A percentile compares a stretch with the other conserved stretches of the same genome.
phyloP scores from a whole-genome alignment of 192 early-diverging fungal genomes.

The Coemansia interrupta region DNA sequence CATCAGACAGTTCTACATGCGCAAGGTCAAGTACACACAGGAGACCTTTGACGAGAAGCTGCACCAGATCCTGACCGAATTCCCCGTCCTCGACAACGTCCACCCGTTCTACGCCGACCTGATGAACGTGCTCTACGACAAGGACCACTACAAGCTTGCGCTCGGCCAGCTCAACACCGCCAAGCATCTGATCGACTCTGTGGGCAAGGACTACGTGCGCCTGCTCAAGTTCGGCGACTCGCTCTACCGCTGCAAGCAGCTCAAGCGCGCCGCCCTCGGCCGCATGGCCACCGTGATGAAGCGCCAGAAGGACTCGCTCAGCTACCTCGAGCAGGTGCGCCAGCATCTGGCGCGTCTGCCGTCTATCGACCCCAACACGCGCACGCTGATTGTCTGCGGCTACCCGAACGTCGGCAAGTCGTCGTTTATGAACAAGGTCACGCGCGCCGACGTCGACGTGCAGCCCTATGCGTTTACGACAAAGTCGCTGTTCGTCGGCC shows the following conservation, averaged over 20 bases:
- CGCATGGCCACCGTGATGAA: slow-evolving; percentile 99
- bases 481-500: slow-evolving; percentile 99
- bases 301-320: slow-evolving; percentile 94
- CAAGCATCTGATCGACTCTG: slow-evolving; percentile 91
- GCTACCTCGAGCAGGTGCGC: slow-evolving; percentile 97
- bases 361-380: slow-evolving; percentile 99
- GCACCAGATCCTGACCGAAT: slow-evolving; percentile 87
- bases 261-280: slow-evolving; percentile 97
- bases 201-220: slow-evolving; percentile 96
- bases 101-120: slow-evolving; percentile 99
- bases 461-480: slow-evolving; percentile 99
- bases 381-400: slow-evolving; percentile 97
- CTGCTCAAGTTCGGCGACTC: slow-evolving; percentile 99
- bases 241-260: slow-evolving; percentile 97
- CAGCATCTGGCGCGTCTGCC: slow-evolving; percentile 98
- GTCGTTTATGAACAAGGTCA: slow-evolving; percentile 98
- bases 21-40: slow-evolving; percentile 99
- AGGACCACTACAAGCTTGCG: slow-evolving; percentile 99
- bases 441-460: slow-evolving; percentile 98
- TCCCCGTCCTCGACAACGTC: slow-evolving; percentile 98
- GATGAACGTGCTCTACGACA: slow-evolving; percentile 99
- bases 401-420: slow-evolving; percentile 99
- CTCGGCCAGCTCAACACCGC: slow-evolving; percentile 98
- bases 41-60: slow-evolving; percentile 96
- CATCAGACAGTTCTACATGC: slow-evolving; percentile 98